These are phyloP conservation scores for Fraxinus xanthoxyloides DNA, from an alignment of 305 asterid species.

Conservation along the genomic window DNA sequence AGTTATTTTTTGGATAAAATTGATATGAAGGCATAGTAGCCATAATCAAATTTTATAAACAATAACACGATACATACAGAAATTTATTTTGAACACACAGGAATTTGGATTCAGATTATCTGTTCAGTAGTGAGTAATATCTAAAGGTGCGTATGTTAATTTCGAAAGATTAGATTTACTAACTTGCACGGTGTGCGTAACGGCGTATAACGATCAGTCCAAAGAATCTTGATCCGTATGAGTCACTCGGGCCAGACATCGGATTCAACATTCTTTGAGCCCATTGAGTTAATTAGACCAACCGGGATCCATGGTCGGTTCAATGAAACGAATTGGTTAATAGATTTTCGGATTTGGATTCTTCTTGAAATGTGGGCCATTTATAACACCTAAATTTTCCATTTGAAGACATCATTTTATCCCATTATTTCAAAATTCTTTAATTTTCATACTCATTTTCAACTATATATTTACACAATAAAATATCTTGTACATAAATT, in stretches of 20 bases:
- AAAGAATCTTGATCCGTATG: not conserved
- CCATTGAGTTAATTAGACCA: not conserved
- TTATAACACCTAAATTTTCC: not conserved
- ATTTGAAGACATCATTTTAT: too few species aligned
- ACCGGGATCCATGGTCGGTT: not conserved
- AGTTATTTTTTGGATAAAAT: constrained; percentile 44
- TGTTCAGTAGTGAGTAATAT: not conserved
- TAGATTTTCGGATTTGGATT: not conserved
- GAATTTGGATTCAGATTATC: not conserved
- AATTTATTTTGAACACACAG: not conserved
- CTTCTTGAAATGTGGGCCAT: not conserved
- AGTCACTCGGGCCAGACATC: not conserved
- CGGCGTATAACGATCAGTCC: not conserved
- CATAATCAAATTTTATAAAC: constrained; percentile 42
- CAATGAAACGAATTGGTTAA: not conserved
- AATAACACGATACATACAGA: constrained; percentile 1
- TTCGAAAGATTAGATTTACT: not conserved
- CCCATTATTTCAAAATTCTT: too few species aligned
- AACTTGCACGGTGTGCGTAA: not conserved
- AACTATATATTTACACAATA: too few species aligned
- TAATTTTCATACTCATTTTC: not conserved
- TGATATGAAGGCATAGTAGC: constrained; percentile 53
- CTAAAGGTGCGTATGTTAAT: not conserved
- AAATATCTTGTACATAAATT: too few species aligned
- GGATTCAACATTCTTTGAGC: not conserved